Base-by-base conservation (phyloP, 768 basidiomycete genomes). In the Lactarius psammicola region DNA sequence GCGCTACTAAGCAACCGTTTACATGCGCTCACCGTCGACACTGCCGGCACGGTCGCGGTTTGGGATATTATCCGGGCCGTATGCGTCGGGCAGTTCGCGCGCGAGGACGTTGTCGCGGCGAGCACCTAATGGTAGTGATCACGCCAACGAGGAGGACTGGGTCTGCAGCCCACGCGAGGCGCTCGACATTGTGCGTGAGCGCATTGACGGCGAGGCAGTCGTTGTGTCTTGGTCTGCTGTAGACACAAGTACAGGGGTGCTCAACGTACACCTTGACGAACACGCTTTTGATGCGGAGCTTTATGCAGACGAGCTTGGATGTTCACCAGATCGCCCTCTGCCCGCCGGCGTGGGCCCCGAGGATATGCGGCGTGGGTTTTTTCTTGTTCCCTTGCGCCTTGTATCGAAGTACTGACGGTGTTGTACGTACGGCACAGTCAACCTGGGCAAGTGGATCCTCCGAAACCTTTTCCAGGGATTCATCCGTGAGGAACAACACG, bases 131-230 rank as follows among this genome's bases (percentile, higher is more conserved):
- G 6, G 33, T 26, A 44, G 28, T 9, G 55, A 49, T 26, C 74
- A n/a, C 70, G 69, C 56, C 69, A 72, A 60, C 70, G 71, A 64
- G 77, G 78, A 57, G 77, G 74, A 81, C 53, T 75, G 72, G 60
- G 85, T 86, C 60, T 78, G 81, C 57, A 90, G 89, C 71, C 90
- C 92, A 9, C 76, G 90, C 54, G 95, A 96, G 72, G 87, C 89
- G 5, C 78, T 99, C 59, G 96, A 98, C 75, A 83, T 85, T 49
- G 93, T 98, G 23, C 82, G 89, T 64, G 93, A 94, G 72, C 80
- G 92, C 44, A 91, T 98, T n/a, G 97, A 99, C 72, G 95, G 96
- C 33, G 94, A 98, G 74, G 93, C 91, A 0, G 88, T 92, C 33
- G 86, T 92, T 10, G 79, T 86, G 30, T 78, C 87, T 15, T 99